Base-by-base conservation (phyloP, 139 green algal species). In the Haematococcus lacustris region DNA sequence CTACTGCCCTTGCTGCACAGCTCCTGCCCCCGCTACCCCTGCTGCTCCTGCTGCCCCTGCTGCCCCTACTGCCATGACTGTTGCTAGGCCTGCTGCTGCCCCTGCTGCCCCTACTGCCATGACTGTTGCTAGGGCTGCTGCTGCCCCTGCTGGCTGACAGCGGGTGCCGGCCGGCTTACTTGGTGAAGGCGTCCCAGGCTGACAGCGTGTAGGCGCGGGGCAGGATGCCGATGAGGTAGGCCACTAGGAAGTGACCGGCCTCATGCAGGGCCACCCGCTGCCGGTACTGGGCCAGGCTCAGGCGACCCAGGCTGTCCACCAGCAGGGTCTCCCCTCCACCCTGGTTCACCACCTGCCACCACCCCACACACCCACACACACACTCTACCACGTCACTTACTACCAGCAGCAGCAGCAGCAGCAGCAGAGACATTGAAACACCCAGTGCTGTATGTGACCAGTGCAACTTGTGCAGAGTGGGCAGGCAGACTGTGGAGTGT, bases 201-300 rank as follows among this genome's bases (percentile, higher is more conserved):
- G 80, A 89, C 17, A 99, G 84, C 0, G 88, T 97, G 89, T 98
- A 99, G 2, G 62, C 81, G 13, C 82, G 79, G 0, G 95, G 94
- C 64, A 98, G 76, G 17, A 98, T 79, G 9, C 95, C 94, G 30
- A 96, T 34, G 32, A 98, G 76, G 77, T 98, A 98, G 13, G 95
- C 94, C 6, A 96, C 75, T 28, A 98, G 81, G 69, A 98, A 95
- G 81, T 98, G 94, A 0, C 93, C 94, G 0, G 95, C 91, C 73
- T 99, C 95, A 73, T 97, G 92, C 17, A 84, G 51, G 0, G 89
- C 87, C 26, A 97, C 89, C 0, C 91, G 75, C 39, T 86, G 69
- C 17, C 30, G 62, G 69, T 93, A 95, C 0, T n/a, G 82, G 9
- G 71, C 75, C 30, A n/a, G 51, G 41, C 94, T 64, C 4, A 89